phyloP scores from a whole-genome alignment of 148 eudicot genomes.

The Chenopodium formosanum region DNA sequence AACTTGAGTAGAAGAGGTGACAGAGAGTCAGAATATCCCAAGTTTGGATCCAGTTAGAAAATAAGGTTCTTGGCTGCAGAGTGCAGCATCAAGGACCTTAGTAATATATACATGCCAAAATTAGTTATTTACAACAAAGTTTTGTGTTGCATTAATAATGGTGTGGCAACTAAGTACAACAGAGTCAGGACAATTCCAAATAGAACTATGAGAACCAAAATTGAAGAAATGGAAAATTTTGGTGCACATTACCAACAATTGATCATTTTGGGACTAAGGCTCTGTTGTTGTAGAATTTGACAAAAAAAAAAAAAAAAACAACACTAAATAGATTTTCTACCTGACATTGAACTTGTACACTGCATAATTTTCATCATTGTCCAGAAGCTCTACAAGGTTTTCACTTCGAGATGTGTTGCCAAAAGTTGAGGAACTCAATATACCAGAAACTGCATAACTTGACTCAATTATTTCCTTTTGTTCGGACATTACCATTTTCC shows the following conservation, averaged over 20 bases:
- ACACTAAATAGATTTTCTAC: conserved; percentile 27
- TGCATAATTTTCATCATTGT: conserved; percentile 40
- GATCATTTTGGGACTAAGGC: too few relatives aligned
- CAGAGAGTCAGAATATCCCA: not conserved
- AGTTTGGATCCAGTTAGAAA: not conserved
- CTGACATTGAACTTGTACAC: conserved; percentile 63
- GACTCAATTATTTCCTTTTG: conserved; percentile 48
- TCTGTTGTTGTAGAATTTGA: not conserved
- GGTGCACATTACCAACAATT: not conserved
- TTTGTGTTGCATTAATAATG: not conserved
- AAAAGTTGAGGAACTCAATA: conserved; percentile 59
- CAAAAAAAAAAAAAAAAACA: not conserved
- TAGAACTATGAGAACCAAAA: not conserved
- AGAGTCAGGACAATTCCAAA: not conserved
- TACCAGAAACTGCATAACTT: conserved; percentile 63
- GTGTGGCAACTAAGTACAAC: not conserved
- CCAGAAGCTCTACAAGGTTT: conserved; percentile 67
- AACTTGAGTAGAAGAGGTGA: not conserved
- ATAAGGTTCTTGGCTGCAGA: not conserved
- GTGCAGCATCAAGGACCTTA: not conserved
- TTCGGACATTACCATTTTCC: conserved; percentile 51
- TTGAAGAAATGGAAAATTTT: not conserved
- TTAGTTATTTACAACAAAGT: not conserved
- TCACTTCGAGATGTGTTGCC: conserved; percentile 62
- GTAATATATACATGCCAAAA: not conserved